phyloP scores from a whole-genome alignment of 108 stramenopile species.

The Pelagomonas calceolata region DNA sequence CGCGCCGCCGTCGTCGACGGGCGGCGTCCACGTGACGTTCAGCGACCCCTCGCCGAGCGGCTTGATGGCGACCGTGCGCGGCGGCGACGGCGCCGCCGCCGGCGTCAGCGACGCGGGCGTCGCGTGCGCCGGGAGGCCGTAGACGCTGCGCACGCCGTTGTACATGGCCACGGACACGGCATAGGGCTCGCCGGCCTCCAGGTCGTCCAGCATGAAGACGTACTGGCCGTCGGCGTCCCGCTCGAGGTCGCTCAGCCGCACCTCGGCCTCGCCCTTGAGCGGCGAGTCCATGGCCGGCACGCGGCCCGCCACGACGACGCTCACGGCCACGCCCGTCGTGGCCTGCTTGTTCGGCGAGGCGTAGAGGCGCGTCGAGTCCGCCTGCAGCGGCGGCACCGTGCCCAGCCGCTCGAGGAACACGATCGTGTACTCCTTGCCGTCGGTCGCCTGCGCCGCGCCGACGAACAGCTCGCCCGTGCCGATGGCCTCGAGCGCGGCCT shows the following conservation, averaged over 20 bases:
- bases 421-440: constrained; percentile 23
- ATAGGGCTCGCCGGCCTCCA: constrained; percentile 30
- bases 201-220: constrained; percentile 10
- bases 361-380: constrained; percentile 25
- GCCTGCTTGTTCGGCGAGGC: constrained; percentile 24
- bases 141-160: constrained; percentile 40
- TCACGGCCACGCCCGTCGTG: constrained; percentile 16
- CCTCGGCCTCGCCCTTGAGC: constrained; percentile 19
- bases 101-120: constrained; percentile 30
- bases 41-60: constrained; percentile 25
- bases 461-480: constrained; percentile 13
- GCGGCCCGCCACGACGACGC: constrained; percentile 28
- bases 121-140: constrained; percentile 28
- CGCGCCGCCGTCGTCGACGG: constrained; percentile 16
- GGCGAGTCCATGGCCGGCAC: constrained; percentile 32
- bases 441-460: constrained; percentile 4
- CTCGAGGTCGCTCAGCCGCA: constrained; percentile 19
- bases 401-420: constrained; percentile 44
- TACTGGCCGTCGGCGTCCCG: background rate
- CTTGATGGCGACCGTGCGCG: constrained; percentile 25
- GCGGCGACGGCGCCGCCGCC: constrained; percentile 21
- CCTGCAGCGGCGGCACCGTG: constrained; percentile 28
- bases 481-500: constrained; percentile 6
- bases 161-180: constrained; percentile 47
- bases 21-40: constrained; percentile 32